Percentiles rank a stretch among this genome's conserved stretches.
phyloP scores from a whole-genome alignment of 805 yeast genomes.

The Starmerella apicola region DNA sequence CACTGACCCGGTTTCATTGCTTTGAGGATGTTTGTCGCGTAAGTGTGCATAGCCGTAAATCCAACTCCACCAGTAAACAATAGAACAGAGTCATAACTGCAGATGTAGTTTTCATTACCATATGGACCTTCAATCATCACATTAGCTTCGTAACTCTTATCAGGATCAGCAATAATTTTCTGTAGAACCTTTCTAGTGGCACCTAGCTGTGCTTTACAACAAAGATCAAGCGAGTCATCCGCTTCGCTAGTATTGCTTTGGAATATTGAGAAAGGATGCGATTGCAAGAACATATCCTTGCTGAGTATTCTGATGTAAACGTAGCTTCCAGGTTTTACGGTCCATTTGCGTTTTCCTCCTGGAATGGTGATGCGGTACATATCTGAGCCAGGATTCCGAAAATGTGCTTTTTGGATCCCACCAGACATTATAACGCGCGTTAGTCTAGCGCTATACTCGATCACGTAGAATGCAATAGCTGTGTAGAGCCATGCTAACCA shows the following conservation, averaged over 20 bases:
- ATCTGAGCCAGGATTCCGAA: constrained; percentile 24
- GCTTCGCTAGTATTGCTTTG: constrained; percentile 26
- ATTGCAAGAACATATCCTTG: constrained; percentile 48
- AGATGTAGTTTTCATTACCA: constrained; percentile 38
- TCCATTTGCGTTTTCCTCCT: constrained; percentile 35
- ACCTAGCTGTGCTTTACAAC: constrained; percentile 43
- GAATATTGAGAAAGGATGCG: constrained; percentile 54
- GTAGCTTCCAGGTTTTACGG: constrained; percentile 44
- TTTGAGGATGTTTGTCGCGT: constrained; percentile 30
- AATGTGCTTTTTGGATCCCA: constrained; percentile 24
- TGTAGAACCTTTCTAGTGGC: constrained; percentile 34
- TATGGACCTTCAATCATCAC: constrained; percentile 52
- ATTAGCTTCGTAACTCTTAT: constrained; percentile 24
- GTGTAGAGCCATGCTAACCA: constrained; percentile 44
- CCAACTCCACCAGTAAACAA: constrained; percentile 58
- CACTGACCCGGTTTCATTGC: constrained; percentile 12
- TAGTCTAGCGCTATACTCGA: constrained; percentile 49
- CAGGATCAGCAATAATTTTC: constrained; percentile 25
- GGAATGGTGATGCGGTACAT: constrained; percentile 27
- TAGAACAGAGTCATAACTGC: constrained; percentile 36
- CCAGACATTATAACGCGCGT: constrained; percentile 49
- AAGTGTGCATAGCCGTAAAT: constrained; percentile 42
- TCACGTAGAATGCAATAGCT: constrained; percentile 51
- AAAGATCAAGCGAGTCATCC: constrained; percentile 34
- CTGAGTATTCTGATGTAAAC: constrained; percentile 45